Conservation (phyloP, 164 flowering plant species). For the Nymphaea colorata region DNA sequence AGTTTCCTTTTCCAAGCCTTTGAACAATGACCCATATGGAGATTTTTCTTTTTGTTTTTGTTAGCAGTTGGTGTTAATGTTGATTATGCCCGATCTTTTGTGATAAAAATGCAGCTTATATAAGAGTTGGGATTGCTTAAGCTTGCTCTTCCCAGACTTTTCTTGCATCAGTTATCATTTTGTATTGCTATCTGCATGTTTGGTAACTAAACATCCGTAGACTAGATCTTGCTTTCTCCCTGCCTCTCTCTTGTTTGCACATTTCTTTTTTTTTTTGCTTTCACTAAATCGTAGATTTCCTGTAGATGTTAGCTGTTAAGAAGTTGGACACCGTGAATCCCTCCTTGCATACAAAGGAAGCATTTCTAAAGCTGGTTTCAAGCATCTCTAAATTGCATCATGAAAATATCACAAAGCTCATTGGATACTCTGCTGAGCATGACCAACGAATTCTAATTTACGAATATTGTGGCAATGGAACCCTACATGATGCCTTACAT, state of each 20-base stretch:
- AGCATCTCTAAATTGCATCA: conserved; percentile 58
- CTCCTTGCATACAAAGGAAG: conserved; percentile 42
- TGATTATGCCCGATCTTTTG: no score
- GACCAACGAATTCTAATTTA: conserved; percentile 67
- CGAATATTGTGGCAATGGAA: conserved; percentile 70
- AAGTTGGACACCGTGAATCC: conserved; percentile 54
- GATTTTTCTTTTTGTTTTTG: no score
- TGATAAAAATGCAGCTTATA: no score
- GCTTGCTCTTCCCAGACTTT: not conserved
- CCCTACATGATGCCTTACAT: conserved; percentile 74
- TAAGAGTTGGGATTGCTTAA: no score
- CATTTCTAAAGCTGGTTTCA: conserved; percentile 69
- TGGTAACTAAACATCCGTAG: not conserved
- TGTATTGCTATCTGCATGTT: not conserved
- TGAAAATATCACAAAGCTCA: conserved; percentile 75
- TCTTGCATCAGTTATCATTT: not conserved
- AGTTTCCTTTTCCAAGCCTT: no score
- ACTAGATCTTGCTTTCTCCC: not conserved
- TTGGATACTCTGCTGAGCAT: conserved; percentile 92
- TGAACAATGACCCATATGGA: no score
- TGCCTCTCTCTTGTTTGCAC: not conserved
- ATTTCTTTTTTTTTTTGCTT: conserved; percentile 1
- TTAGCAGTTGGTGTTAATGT: no score
- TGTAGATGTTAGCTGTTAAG: conserved; percentile 62
- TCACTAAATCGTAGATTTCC: not conserved